These are phyloP conservation scores for Cladosporium sp. DNA, from an alignment of 2,329 filamentous ascomycete genomes.

Conservation along the genomic window DNA sequence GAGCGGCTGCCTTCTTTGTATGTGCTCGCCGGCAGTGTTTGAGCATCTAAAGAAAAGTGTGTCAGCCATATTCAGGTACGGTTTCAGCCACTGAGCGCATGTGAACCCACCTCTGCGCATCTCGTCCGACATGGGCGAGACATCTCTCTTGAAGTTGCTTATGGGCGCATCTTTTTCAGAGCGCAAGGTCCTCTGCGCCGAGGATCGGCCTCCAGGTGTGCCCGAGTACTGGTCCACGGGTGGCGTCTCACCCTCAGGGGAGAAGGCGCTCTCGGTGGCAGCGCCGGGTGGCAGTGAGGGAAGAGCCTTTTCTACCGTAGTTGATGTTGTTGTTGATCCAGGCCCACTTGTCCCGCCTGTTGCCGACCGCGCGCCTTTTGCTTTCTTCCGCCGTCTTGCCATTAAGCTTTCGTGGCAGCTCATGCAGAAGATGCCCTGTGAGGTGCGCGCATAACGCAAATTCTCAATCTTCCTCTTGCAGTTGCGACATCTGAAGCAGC, in stretches of 20 bases:
- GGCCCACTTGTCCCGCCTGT: slow-evolving; percentile 37
- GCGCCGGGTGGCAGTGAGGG: slow-evolving; percentile 84
- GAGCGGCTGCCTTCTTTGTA: slow-evolving; percentile 80
- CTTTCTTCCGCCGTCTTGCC: slow-evolving; percentile 85
- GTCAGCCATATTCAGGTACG: slow-evolving; percentile 20
- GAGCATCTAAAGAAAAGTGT: slow-evolving; percentile 48
- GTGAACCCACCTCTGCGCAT: slow-evolving; percentile 33
- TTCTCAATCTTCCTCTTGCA: slow-evolving; percentile 99
- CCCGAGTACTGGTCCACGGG: slow-evolving; percentile 64
- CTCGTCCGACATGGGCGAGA: slow-evolving; percentile 39
- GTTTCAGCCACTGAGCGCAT: slow-evolving; percentile 30
- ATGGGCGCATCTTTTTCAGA: slow-evolving; percentile 31
- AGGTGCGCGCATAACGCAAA: slow-evolving; percentile 92
- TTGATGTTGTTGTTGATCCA: slow-evolving; percentile 18
- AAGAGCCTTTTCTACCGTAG: slow-evolving; percentile 77
- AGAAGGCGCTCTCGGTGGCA: slow-evolving; percentile 62
- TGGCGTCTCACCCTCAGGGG: slow-evolving; percentile 56
- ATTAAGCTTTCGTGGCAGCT: slow-evolving; percentile 96
- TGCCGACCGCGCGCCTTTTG: slow-evolving; percentile 52
- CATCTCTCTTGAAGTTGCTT: slow-evolving; percentile 33
- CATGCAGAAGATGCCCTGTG: slow-evolving; percentile 99
- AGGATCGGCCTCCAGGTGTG: slow-evolving; percentile 69
- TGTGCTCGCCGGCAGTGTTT: slow-evolving; percentile 71
- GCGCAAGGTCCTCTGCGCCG: slow-evolving; percentile 37
- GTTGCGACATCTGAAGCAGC: slow-evolving; percentile 95